Evolutionary conservation across 768 basidiomycete species (phyloP).

Genomic region (Leccinellum rugosiceps): DNA sequence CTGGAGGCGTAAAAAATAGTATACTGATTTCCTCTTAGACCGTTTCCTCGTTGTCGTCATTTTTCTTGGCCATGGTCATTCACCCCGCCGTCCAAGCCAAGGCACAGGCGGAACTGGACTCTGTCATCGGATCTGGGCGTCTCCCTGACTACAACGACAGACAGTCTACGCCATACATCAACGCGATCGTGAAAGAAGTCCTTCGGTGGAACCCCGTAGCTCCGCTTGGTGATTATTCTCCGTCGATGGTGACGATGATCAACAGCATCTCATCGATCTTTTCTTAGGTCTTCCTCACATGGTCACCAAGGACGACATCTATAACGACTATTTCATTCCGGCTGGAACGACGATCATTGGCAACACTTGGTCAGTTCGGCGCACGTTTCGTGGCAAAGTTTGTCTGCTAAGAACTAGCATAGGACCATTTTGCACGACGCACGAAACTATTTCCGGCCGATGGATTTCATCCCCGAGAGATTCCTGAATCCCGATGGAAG

Average conservation of each 20-base stretch:
- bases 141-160: slow-evolving; percentile 33
- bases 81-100: slow-evolving; percentile 28
- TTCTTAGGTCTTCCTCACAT: slow-evolving; percentile 31
- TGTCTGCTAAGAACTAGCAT: slow-evolving; percentile 3
- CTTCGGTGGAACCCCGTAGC: slow-evolving; percentile 34
- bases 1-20: background rate
- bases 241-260: slow-evolving; percentile 4
- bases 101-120: slow-evolving; percentile 29
- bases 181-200: slow-evolving; percentile 31
- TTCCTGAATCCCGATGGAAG: slow-evolving; percentile 39
- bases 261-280: slow-evolving; percentile 5
- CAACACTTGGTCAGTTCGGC: slow-evolving; percentile 48
- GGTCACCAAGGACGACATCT: slow-evolving; percentile 31
- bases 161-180: slow-evolving; percentile 23
- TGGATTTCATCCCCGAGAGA: slow-evolving; percentile 37
- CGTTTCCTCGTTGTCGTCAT: slow-evolving; percentile 29
- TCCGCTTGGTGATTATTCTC: slow-evolving; percentile 29
- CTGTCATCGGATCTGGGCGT: slow-evolving; percentile 25
- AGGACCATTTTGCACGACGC: slow-evolving; percentile 41
- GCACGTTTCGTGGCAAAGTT: background rate
- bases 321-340: slow-evolving; percentile 32
- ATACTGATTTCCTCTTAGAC: slow-evolving; percentile 16
- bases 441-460: slow-evolving; percentile 32
- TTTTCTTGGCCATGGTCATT: slow-evolving; percentile 31
- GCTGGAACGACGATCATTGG: slow-evolving; percentile 50